Conservation (phyloP, 305 asterid genomes). For the Fraxinus velutina region DNA sequence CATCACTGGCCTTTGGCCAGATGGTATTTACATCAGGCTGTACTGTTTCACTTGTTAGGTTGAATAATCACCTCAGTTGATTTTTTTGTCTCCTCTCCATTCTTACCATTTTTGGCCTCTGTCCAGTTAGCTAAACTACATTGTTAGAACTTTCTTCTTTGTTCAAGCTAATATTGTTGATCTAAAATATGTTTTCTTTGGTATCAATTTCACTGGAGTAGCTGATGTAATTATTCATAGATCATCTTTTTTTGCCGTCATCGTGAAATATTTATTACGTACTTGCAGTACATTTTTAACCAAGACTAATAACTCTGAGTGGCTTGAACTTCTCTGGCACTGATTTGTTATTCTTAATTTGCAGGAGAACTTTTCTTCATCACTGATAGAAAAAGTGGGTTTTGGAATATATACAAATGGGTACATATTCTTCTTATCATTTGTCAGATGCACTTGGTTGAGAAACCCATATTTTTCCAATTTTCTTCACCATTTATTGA, state of each 20-base stretch:
- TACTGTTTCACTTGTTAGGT: neutral
- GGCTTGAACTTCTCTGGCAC: constrained; percentile 7
- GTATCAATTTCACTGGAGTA: neutral
- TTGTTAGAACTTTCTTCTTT: neutral
- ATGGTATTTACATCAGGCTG: neutral
- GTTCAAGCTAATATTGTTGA: neutral
- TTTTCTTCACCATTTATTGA: neutral
- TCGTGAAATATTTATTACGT: neutral
- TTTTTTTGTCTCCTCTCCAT: neutral
- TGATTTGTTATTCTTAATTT: constrained; percentile 25
- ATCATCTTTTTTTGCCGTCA: neutral
- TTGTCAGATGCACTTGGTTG: constrained; percentile 18
- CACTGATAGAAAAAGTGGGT: constrained; percentile 81
- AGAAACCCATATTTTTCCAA: constrained; percentile 10
- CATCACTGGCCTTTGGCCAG: neutral
- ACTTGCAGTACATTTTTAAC: neutral
- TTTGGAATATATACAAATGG: constrained; percentile 95
- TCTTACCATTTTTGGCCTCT: neutral
- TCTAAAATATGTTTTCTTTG: neutral
- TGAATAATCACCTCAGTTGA: neutral
- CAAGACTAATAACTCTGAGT: neutral
- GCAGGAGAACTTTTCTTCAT: constrained; percentile 91
- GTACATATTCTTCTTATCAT: constrained; percentile 40
- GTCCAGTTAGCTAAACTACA: neutral
- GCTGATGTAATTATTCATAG: neutral